These are phyloP conservation scores for Ceratobasidium sp. DNA, from an alignment of 1,284 basidiomycete species.

Conservation along the genomic window DNA sequence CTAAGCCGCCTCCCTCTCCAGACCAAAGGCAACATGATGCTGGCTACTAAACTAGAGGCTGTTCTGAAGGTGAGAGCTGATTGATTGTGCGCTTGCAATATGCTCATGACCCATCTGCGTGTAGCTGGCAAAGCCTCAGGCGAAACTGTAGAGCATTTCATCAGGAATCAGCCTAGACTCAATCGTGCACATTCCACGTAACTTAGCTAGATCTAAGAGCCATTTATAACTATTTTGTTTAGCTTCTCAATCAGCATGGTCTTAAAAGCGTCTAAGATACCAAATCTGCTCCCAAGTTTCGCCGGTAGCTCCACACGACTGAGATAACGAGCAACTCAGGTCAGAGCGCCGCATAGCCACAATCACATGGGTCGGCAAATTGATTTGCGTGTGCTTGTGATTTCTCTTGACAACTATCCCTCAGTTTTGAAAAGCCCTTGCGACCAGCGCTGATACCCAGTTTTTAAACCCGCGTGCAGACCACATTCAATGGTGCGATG, in stretches of 20 bases:
- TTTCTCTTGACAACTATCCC: slow-evolving; percentile 19
- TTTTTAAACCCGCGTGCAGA: neutral
- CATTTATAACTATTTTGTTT: neutral
- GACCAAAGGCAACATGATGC: slow-evolving; percentile 86
- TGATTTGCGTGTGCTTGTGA: slow-evolving; percentile 21
- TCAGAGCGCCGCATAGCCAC: neutral
- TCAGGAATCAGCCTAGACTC: neutral
- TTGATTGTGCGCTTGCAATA: neutral
- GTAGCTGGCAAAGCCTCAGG: slow-evolving; percentile 43
- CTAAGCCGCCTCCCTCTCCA: slow-evolving; percentile 46
- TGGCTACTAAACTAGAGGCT: slow-evolving; percentile 84
- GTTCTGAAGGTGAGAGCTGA: slow-evolving; percentile 73
- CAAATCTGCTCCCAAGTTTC: neutral
- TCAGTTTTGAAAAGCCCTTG: neutral
- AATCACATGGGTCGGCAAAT: slow-evolving; percentile 31
- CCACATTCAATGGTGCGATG: slow-evolving; percentile 26
- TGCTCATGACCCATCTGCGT: neutral
- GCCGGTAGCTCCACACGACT: neutral
- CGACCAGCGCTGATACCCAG: neutral
- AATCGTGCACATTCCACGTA: neutral
- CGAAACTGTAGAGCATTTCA: slow-evolving; percentile 44
- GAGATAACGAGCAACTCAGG: neutral
- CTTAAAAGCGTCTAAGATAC: no score
- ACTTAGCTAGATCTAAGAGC: neutral
- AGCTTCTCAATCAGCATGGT: no score